Evolutionary conservation across 306 rosid genomes (phyloP).

Genomic region (Prosopis cineraria): DNA sequence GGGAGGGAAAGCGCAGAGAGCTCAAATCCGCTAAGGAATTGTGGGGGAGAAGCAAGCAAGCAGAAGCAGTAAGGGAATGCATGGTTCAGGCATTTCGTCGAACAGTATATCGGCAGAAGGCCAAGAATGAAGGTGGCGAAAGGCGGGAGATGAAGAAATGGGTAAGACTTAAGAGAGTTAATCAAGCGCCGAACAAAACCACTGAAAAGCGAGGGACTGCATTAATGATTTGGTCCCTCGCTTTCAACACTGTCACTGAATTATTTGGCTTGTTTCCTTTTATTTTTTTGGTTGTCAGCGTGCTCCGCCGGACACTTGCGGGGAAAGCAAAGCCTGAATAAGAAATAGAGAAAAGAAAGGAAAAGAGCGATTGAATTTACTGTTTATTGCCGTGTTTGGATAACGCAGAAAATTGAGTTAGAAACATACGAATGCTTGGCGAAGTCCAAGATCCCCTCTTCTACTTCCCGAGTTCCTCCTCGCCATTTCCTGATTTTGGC

Average conservation of each 20-base stretch:
- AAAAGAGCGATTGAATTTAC: not conserved
- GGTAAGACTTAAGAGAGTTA: not conserved
- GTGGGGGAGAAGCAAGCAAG: conserved; percentile 16
- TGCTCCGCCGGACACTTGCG: not conserved
- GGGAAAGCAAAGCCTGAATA: not conserved
- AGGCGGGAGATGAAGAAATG: not conserved
- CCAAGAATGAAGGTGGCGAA: not conserved
- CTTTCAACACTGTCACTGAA: not conserved
- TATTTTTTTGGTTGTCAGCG: not conserved
- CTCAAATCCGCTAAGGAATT: conserved; percentile 20
- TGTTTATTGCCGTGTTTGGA: not conserved
- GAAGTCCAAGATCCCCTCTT: too few relatives aligned
- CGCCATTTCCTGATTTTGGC: not conserved
- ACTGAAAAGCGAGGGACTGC: not conserved
- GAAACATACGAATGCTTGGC: too few relatives aligned
- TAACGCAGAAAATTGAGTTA: not conserved
- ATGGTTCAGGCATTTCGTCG: conserved; percentile 95
- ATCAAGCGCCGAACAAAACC: not conserved
- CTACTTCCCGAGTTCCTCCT: too few relatives aligned
- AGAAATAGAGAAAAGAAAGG: too few relatives aligned
- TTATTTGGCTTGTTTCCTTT: not conserved
- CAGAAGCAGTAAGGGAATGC: conserved; percentile 46
- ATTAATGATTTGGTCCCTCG: not conserved
- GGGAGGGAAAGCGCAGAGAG: conserved; percentile 25
- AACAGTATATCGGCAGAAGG: conserved; percentile 45